Evolutionary conservation across 345 rosid genomes (phyloP).

Genomic region (Linum trigynum): DNA sequence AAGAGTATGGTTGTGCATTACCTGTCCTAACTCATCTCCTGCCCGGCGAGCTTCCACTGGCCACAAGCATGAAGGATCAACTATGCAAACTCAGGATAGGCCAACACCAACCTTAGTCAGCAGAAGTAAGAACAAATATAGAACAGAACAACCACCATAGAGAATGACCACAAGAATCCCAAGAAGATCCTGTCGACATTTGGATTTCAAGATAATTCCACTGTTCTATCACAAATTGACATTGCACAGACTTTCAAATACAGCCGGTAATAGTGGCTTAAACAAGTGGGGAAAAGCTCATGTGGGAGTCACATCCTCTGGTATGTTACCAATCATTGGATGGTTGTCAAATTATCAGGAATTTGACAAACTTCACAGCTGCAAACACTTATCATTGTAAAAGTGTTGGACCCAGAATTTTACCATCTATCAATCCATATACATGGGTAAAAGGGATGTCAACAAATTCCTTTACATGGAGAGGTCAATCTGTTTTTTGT

Average conservation of each 20-base stretch:
- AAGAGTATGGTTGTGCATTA: slow-evolving; percentile 49
- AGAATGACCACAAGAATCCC: slow-evolving; percentile 28
- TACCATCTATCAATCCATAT: too few relatives aligned
- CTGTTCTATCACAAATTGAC: slow-evolving; percentile 31
- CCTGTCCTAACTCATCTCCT: slow-evolving; percentile 20
- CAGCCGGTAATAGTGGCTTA: slow-evolving; percentile 8
- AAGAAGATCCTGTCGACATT: slow-evolving; percentile 27
- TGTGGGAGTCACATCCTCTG: not conserved
- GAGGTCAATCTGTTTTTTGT: too few relatives aligned
- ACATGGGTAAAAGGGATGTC: too few relatives aligned
- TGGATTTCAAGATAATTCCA: slow-evolving; percentile 15
- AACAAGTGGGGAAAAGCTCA: not conserved
- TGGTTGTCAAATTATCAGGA: not conserved
- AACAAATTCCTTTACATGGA: too few relatives aligned
- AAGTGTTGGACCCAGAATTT: too few relatives aligned
- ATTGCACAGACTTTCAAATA: slow-evolving; percentile 62
- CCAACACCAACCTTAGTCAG: too few relatives aligned
- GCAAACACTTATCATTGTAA: too few relatives aligned
- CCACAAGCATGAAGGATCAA: too few relatives aligned
- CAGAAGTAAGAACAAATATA: too few relatives aligned
- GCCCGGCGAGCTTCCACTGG: slow-evolving; percentile 11
- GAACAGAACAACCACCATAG: slow-evolving; percentile 14
- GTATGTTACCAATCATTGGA: not conserved
- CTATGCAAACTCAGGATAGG: too few relatives aligned
- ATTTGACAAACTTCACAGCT: too few relatives aligned